phyloP scores from a whole-genome alignment of 2,329 filamentous ascomycete species.

The Aspergillus proliferans region DNA sequence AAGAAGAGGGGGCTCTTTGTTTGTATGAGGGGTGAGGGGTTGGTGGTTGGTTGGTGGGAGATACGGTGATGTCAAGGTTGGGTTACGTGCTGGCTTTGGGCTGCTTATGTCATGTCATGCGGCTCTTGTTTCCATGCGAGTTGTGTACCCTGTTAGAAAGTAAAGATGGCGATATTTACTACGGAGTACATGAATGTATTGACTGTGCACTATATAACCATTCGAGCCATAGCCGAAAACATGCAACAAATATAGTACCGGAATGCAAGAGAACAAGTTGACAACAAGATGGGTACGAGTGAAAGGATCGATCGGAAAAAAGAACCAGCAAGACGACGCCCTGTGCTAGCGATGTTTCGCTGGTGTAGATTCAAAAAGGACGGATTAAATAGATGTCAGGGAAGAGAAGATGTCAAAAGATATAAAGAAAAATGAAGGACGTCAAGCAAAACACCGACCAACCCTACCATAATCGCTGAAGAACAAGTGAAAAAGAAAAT shows the following conservation, averaged over 20 bases:
- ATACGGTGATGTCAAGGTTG: neutral
- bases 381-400: neutral
- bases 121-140: no score
- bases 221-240: no score
- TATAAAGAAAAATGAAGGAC: neutral
- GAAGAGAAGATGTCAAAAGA: neutral
- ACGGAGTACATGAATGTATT: no score
- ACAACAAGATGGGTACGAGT: no score
- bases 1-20: neutral
- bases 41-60: slow-evolving; percentile 5
- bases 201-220: no score
- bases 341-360: neutral
- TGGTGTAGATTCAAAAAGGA: neutral
- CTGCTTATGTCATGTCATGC: slow-evolving; percentile 6
- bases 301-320: no score
- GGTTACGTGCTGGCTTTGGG: neutral
- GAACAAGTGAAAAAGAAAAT: neutral
- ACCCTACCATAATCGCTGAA: neutral
- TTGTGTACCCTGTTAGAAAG: no score
- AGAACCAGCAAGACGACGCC: no score
- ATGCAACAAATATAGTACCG: no score
- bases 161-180: no score
- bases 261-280: no score
- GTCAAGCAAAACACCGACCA: neutral
- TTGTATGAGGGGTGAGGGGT: neutral